Conservation (phyloP, 2,329 filamentous ascomycete genomes). For the Arthroderma uncinatum region DNA sequence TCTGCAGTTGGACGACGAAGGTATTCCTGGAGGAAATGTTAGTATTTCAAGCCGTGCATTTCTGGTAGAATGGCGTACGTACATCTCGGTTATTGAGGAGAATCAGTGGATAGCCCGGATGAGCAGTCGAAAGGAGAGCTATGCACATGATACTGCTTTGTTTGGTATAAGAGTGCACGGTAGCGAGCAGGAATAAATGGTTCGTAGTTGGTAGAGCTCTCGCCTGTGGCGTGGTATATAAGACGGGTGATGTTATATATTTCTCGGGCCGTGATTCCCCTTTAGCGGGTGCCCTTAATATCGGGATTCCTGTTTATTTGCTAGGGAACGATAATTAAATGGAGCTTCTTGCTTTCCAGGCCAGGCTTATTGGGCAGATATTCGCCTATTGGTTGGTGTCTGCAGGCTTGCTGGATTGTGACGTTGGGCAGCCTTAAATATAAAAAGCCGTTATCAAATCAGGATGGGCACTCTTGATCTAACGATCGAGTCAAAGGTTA, state of each 20-base stretch:
- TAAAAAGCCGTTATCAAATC: neutral
- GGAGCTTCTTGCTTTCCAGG: neutral
- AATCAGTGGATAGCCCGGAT: constrained; percentile 64
- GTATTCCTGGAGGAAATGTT: constrained; percentile 42
- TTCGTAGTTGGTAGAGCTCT: neutral
- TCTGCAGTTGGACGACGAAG: constrained; percentile 49
- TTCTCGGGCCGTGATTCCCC: neutral
- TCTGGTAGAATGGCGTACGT: constrained; percentile 13
- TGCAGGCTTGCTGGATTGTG: too few species aligned
- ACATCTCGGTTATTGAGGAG: constrained; percentile 68
- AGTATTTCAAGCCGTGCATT: neutral
- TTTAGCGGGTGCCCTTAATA: neutral
- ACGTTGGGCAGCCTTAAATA: neutral
- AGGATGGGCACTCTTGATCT: too few species aligned
- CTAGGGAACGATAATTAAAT: neutral
- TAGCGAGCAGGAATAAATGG: too few species aligned
- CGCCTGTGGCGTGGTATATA: neutral
- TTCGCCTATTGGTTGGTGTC: neutral
- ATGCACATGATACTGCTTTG: constrained; percentile 53
- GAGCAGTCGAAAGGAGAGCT: constrained; percentile 61
- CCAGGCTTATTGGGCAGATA: neutral
- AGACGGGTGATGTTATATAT: neutral
- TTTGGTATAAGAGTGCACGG: neutral
- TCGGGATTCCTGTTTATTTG: neutral
- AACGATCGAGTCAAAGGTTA: too few species aligned